phyloP scores from a whole-genome alignment of 306 rosid genomes.

The Corylus americana region DNA sequence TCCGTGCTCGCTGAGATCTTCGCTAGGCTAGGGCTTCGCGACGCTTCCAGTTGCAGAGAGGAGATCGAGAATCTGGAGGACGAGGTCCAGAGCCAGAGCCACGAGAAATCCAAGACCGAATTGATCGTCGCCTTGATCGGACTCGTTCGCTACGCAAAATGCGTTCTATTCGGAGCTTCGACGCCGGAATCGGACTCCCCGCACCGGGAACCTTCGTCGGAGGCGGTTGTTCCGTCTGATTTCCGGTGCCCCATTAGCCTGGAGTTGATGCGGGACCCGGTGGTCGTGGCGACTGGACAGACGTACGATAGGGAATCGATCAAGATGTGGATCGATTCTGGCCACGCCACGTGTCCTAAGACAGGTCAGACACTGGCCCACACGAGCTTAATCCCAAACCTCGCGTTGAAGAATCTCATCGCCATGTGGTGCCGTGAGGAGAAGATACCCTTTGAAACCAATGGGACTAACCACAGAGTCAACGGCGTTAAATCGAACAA shows the following conservation, averaged over 20 bases:
- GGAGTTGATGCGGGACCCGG: constrained; percentile 84
- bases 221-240: constrained; percentile 53
- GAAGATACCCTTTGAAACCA: constrained; percentile 57
- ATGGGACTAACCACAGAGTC: constrained; percentile 27
- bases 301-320: constrained; percentile 84
- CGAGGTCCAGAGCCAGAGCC: constrained; percentile 62
- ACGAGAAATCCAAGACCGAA: constrained; percentile 68
- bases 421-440: constrained; percentile 85
- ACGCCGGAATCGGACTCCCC: constrained; percentile 26
- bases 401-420: constrained; percentile 62
- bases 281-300: constrained; percentile 93
- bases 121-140: constrained; percentile 64
- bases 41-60: constrained; percentile 63
- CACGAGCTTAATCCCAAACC: constrained; percentile 65
- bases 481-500: constrained; percentile 49
- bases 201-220: constrained; percentile 40
- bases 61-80: constrained; percentile 76
- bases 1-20: constrained; percentile 47
- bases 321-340: constrained; percentile 75
- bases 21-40: constrained; percentile 47
- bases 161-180: constrained; percentile 78
- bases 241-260: constrained; percentile 82
- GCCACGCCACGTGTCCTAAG: constrained; percentile 92
- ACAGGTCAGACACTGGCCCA: constrained; percentile 81
- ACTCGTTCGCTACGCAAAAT: constrained; percentile 75